phyloP scores from a whole-genome alignment of 192 early-diverging fungal species.

The Gamsiella multidivaricata region DNA sequence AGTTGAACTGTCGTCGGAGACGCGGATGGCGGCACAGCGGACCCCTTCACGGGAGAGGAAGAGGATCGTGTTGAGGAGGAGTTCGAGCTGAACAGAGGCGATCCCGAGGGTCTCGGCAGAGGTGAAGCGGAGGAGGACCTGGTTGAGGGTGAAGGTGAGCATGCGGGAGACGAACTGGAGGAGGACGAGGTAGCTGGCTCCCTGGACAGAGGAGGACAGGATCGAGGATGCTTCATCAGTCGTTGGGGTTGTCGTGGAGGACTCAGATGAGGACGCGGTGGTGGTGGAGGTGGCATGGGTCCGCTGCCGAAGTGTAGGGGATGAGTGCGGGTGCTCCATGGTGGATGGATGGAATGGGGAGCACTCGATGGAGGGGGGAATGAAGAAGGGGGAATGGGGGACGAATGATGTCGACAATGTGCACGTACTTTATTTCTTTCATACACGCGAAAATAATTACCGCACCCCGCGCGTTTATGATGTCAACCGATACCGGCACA shows the following conservation, averaged over 20 bases:
- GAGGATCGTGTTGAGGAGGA: constrained; percentile 88
- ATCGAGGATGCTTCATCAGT: constrained; percentile 43
- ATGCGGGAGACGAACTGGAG: constrained; percentile 81
- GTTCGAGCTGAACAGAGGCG: constrained; percentile 85
- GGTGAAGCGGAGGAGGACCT: constrained; percentile 77
- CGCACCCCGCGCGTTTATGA: too few relatives aligned
- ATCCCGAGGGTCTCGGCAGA: constrained; percentile 82
- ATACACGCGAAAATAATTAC: too few relatives aligned
- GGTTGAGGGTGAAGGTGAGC: constrained; percentile 86
- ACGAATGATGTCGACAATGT: too few relatives aligned
- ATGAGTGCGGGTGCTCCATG: too few relatives aligned
- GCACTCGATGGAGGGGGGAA: too few relatives aligned
- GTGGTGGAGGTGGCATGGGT: too few relatives aligned
- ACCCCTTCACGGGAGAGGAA: constrained; percentile 91
- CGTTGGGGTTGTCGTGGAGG: constrained; percentile 5
- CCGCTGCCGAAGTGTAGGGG: too few relatives aligned
- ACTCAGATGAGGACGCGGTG: not conserved
- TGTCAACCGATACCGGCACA: too few relatives aligned
- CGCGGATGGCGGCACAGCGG: constrained; percentile 76
- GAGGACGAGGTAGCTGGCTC: constrained; percentile 78
- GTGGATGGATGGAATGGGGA: too few relatives aligned
- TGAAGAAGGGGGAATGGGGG: too few relatives aligned
- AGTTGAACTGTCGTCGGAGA: constrained; percentile 40
- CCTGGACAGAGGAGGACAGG: constrained; percentile 71
- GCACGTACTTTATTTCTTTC: too few relatives aligned